Evolutionary conservation across 805 yeast genomes (phyloP), one percentile per base, ranked within the genome.

Genomic region (Metahyphopichia silvanorum): DNA sequence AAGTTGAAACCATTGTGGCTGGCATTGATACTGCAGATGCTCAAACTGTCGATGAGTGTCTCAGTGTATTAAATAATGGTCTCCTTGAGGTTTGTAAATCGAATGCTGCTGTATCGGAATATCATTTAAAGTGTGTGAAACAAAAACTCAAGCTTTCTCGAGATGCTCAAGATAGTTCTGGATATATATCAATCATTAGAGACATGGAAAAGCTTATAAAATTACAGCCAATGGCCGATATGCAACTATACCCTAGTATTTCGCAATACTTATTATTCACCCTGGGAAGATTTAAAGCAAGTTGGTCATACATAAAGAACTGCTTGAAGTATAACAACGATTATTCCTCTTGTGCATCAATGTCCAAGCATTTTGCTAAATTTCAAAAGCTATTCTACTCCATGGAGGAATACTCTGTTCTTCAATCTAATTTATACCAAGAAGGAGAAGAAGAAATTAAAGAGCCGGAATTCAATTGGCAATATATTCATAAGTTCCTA

Each of bases 301-400:
- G 83, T 0, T 57, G 74, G 46, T 66, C 56, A 37, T 65, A 69
- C 24, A 64, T 81, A 16, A 74, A 81, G 43, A 78, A 74, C 41
- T 88, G 97, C 53, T 61, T 91, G 30, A 78, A 83, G 34, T 70
- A 77, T 27, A 91, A 91, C 55, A 84, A 86, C 55, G 96, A 86
- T 40, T 73, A 71, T 42, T 60, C 60, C 17, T 60, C 57, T 2
- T 87, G 95, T 55, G 76, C 79, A 19, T 59, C 50, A 12, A 47
- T 71, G 19, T 73, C 85, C 8, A 74, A 80, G 44, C 54, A 78
- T n/a, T 62, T 62, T 35, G 64, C 74, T 19, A 74, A 70, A 37
- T 58, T 78, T 38, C 57, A 51, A 23, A 63, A 53, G 35, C 60
- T 68, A 25, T 56, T 61, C 37, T 59, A 41, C 46, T 60, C 46